phyloP scores from a whole-genome alignment of 768 basidiomycete species.

The Termitomyces sp. region DNA sequence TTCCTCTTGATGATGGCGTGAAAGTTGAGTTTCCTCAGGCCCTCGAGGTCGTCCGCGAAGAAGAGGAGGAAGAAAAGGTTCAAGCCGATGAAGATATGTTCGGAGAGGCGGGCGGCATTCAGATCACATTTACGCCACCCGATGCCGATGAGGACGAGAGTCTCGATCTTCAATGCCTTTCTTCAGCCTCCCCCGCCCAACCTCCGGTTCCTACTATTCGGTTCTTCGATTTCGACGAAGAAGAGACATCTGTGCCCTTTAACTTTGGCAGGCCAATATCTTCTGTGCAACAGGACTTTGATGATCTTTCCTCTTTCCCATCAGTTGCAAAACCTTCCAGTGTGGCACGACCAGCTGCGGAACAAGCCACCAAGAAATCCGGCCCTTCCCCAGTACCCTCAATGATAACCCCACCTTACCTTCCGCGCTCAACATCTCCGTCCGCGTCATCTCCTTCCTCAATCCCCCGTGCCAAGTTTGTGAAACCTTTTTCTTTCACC shows the following conservation, averaged over 20 bases:
- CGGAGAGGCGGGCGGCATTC: conserved; percentile 68
- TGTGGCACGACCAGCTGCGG: neutral
- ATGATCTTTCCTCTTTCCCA: conserved; percentile 10
- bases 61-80: conserved; percentile 35
- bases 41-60: conserved; percentile 40
- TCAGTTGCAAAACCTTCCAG: neutral
- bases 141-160: conserved; percentile 31
- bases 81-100: conserved; percentile 50
- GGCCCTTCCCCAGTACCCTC: conserved; percentile 12
- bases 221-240: conserved; percentile 26
- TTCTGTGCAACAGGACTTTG: neutral
- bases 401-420: conserved; percentile 26
- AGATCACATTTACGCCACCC: conserved; percentile 71
- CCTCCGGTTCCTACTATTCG: conserved; percentile 30
- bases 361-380: neutral
- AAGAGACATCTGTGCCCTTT: conserved; percentile 8
- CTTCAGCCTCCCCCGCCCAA: conserved; percentile 23
- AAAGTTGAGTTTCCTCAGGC: conserved; percentile 24
- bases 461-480: conserved; percentile 39
- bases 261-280: conserved; percentile 14
- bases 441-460: conserved; percentile 38
- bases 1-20: conserved; percentile 38
- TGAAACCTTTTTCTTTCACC: conserved; percentile 29
- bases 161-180: conserved; percentile 24
- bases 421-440: conserved; percentile 24